These are phyloP conservation scores for Cladosporium sp. DNA, from an alignment of 2,329 filamentous ascomycete genomes.

Conservation along the genomic window DNA sequence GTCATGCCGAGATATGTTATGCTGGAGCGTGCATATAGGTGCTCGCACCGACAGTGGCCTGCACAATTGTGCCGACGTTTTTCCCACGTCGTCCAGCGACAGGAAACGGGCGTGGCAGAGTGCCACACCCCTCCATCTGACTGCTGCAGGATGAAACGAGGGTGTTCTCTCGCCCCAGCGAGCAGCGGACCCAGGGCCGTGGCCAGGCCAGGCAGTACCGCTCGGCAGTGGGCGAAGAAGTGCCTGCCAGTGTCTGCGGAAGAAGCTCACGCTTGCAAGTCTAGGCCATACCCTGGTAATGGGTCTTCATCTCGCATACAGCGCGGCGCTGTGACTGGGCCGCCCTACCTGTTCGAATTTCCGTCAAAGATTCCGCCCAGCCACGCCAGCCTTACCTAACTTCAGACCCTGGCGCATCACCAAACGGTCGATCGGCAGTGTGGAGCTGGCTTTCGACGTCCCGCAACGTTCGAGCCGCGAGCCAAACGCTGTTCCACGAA, in stretches of 20 bases:
- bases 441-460: constrained; percentile 7
- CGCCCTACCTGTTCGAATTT: constrained; percentile 3
- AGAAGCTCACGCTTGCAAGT: constrained; percentile 2
- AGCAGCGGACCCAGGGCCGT: background rate
- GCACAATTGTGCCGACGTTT: background rate
- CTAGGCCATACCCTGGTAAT: constrained; percentile 8
- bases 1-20: background rate
- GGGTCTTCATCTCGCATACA: constrained; percentile 11
- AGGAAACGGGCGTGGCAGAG: background rate
- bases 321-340: constrained; percentile 3
- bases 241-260: too few relatives aligned
- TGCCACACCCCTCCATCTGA: background rate
- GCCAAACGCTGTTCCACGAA: background rate
- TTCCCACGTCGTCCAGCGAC: background rate
- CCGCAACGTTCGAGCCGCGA: constrained; percentile 4
- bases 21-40: background rate
- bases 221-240: background rate
- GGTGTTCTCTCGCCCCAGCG: background rate
- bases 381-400: constrained; percentile 2
- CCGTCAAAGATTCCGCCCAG: constrained; percentile 6
- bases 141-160: constrained; percentile 1
- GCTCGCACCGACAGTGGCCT: background rate
- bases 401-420: constrained; percentile 6
- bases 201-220: background rate
- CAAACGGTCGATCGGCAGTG: constrained; percentile 12